phyloP scores from a whole-genome alignment of 1,284 basidiomycete species.

The Takashimella koratensis region DNA sequence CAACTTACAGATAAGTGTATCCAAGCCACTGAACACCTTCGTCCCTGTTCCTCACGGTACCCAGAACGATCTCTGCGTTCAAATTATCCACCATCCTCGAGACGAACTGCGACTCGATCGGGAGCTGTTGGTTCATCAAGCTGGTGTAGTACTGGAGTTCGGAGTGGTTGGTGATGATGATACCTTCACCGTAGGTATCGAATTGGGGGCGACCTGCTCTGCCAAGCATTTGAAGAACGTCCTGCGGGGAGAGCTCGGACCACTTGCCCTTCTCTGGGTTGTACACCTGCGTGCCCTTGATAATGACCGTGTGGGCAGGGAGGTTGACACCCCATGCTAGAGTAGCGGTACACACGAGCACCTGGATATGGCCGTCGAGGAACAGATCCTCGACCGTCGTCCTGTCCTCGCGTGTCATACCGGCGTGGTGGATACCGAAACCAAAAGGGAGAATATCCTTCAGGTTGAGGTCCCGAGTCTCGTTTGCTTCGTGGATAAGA shows the following conservation, averaged over 20 bases:
- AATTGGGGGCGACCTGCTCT: conserved; percentile 96
- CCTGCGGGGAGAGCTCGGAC: conserved; percentile 93
- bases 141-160: conserved; percentile 96
- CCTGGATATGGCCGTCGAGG: conserved; percentile 86
- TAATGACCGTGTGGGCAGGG: conserved; percentile 96
- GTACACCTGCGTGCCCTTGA: conserved; percentile 99
- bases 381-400: conserved; percentile 93
- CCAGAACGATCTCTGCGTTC: conserved; percentile 96
- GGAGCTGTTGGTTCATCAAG: conserved; percentile 89
- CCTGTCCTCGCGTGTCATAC: conserved; percentile 93
- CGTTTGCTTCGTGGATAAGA: conserved; percentile 74
- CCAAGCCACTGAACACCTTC: conserved; percentile 98
- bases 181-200: conserved; percentile 95
- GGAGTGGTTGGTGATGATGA: conserved; percentile 97
- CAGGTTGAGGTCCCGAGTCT: conserved; percentile 78
- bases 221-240: conserved; percentile 98
- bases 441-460: conserved; percentile 92
- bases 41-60: conserved; percentile 90
- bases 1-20: conserved; percentile 83
- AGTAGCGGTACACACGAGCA: conserved; percentile 94
- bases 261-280: conserved; percentile 98
- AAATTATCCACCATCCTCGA: conserved; percentile 89
- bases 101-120: conserved; percentile 96
- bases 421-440: conserved; percentile 98
- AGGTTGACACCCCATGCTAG: conserved; percentile 99